phyloP scores from a whole-genome alignment of 2,329 filamentous ascomycete species.

The Coniochaeta hoffmannii region DNA sequence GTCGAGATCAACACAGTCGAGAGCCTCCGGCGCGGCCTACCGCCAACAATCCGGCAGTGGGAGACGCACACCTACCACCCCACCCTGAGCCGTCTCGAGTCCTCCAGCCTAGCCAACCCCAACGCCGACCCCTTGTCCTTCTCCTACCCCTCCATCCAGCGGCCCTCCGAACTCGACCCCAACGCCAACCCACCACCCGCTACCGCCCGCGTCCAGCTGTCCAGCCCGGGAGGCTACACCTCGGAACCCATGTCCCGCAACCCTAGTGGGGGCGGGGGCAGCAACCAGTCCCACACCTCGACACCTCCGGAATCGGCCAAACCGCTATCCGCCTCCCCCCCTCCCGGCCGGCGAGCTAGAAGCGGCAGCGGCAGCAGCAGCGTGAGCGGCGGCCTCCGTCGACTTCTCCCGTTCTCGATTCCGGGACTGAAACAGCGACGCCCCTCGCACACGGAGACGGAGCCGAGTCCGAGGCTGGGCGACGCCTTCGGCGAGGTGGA shows the following conservation, averaged over 20 bases:
- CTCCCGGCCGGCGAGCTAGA: not conserved
- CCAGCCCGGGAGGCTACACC: constrained; percentile 31
- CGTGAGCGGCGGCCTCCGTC: too few relatives aligned
- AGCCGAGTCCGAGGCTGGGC: constrained; percentile 30
- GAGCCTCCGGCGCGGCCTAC: constrained; percentile 2
- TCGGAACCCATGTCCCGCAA: constrained; percentile 44
- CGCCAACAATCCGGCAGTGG: constrained; percentile 16
- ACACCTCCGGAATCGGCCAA: constrained; percentile 8
- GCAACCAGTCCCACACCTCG: constrained; percentile 22
- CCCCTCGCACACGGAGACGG: constrained; percentile 35
- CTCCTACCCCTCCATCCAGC: constrained; percentile 12
- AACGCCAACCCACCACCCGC: constrained; percentile 13
- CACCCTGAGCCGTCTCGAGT: constrained; percentile 13
- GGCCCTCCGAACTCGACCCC: constrained; percentile 3
- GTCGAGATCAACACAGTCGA: constrained; percentile 5
- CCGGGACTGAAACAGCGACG: constrained; percentile 17
- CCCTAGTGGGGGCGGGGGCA: constrained; percentile 7
- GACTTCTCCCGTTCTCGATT: constrained; percentile 11
- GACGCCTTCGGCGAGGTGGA: constrained; percentile 19
- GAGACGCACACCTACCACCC: constrained; percentile 16
- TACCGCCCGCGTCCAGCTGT: constrained; percentile 17
- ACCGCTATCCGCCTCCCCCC: constrained; percentile 4
- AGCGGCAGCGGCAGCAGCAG: not conserved
- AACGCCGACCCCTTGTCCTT: constrained; percentile 12
- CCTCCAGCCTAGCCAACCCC: constrained; percentile 12